Evolutionary conservation across 306 rosid species (phyloP), one percentile per base, ranked within the genome.

Genomic region (Canavalia gladiata): DNA sequence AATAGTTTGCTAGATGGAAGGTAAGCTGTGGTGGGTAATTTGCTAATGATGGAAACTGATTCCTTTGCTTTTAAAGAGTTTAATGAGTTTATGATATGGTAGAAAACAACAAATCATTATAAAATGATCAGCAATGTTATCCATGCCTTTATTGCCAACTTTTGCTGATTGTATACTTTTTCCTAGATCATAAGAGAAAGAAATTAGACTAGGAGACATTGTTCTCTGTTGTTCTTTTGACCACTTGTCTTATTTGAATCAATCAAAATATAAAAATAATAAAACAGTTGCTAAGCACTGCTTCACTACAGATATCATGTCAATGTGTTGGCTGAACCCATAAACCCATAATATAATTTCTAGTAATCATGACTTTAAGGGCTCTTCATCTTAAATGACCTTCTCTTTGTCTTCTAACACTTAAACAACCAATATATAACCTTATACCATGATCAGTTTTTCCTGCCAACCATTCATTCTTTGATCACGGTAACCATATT

Each of bases 321-420:
- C 8, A 12, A 6, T 43, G 12, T 3, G 69, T 46, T 71, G 35
- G 62, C 7, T 37, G 29, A 50, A 80, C 35, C 34, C 37, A 50
- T 60, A 51, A 50, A 80, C 35, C 34, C 37, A 50, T 60, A 51
- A 55, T 7, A 41, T 58, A 29, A 4, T 25, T 77, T 77, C 18
- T 56, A 52, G 66, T 7, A 25, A 52, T 54, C 73, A 31, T 29
- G 31, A 31, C 8, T 11, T 11, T 35, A 35, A 31, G 46, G 29
- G 5, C 8, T 63, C 47, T 63, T 34, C 46, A 35, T 35, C 47
- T 34, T 9, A 63, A 47, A 29, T 78, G 47, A 8, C 31, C 28
- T 9, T 79, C n/a, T 56, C 76, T 79, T 39, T 30, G 49, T 80
- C 49, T 58, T 79, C 33, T 9, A 47, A 47, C 72, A 42, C 76